Base-by-base conservation (phyloP, 1,284 basidiomycete species). In the Ganoderma leucocontextum region DNA sequence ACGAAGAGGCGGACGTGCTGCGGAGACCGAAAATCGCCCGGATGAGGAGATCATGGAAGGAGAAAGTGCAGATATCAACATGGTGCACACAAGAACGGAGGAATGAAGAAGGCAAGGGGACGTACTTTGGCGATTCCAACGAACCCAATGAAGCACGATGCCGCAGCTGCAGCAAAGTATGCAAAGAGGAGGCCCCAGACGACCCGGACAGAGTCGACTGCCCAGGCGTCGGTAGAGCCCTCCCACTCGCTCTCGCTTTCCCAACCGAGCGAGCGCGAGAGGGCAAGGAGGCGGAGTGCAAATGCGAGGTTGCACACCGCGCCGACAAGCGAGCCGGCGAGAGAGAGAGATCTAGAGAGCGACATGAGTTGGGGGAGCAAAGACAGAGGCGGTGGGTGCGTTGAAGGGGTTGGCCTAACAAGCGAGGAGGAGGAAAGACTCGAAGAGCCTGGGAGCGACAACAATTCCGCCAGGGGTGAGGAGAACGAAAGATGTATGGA, bases 171-270 rank as follows among this genome's bases (percentile, higher is more conserved):
- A 2, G 85, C 82, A 77, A 92, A 91, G 78, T 93, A 93, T 17
- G 85, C 80, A 55, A 85, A 87, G 47, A 91, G 81, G 57, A 93
- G 82, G n/a, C 82, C 87, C 81, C 89, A 91, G 33, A 92, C 80
- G 71, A 92, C 80, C 71, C 88, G 86, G 63, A 91, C 81, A 58
- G 86, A 86, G 72, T 92, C 87, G 67, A 87, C 80, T 60, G 83
- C 82, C 84, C 89, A 87, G 25, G 83, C 83, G 78, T 89, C 87
- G 29, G 82, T 79, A 2, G 86, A 83, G 25, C 85, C 83, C 78
- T 93, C 91, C 91, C 90, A 93, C 75, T 93, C 91, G 73, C 84
- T 87, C 74, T 90, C 89, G 33, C 86, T 83, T 70, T 92, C 90
- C 86, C 88, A 89, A 73, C 84, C 86, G 75, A 91, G 82, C n/a